A percentile compares a stretch with the other conserved stretches of the same genome.
Evolutionary conservation across 2,329 filamentous ascomycete species (phyloP).

Genomic region (Dothidotthia symphoricarpi): DNA sequence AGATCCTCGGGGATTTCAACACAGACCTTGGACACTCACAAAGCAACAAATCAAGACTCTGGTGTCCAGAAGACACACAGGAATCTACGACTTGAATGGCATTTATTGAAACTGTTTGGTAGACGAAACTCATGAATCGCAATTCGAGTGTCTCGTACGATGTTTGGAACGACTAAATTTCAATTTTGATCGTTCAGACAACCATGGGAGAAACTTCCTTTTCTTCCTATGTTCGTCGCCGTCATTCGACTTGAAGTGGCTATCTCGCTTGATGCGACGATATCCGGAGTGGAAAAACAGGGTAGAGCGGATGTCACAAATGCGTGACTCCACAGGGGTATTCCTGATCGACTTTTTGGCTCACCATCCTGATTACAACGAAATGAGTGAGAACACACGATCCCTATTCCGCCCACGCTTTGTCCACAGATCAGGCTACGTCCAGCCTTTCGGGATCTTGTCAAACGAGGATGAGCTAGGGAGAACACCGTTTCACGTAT

Average conservation of each 20-base stretch:
- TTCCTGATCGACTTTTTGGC: neutral
- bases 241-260: neutral
- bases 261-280: neutral
- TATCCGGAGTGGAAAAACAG: neutral
- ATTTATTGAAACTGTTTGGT: too few relatives aligned
- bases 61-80: too few relatives aligned
- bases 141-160: too few relatives aligned
- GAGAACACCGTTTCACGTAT: too few relatives aligned
- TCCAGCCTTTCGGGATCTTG: too few relatives aligned
- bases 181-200: neutral
- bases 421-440: too few relatives aligned
- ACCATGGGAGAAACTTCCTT: slow-evolving; percentile 4
- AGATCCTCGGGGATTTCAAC: neutral
- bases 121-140: too few relatives aligned
- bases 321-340: neutral
- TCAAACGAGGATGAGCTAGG: too few relatives aligned
- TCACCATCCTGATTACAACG: neutral
- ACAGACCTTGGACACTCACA: too few relatives aligned
- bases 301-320: neutral
- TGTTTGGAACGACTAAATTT: too few relatives aligned
- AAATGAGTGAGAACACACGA: neutral
- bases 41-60: too few relatives aligned
- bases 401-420: neutral
- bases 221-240: neutral
- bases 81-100: too few relatives aligned